Base-by-base conservation (phyloP, 768 basidiomycete species). In the Trametes coccinea region DNA sequence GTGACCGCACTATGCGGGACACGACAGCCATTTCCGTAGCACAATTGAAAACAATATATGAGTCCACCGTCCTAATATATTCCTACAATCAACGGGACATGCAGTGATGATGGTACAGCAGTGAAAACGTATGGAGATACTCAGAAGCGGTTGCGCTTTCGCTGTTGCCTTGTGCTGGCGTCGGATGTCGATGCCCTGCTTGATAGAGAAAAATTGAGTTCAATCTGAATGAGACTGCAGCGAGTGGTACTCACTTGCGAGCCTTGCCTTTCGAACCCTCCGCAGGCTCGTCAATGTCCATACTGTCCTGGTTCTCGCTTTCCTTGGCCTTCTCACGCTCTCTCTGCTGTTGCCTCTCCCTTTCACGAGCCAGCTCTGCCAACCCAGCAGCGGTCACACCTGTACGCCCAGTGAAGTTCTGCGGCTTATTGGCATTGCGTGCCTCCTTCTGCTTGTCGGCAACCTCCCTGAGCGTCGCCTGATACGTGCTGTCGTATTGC, bases 211-310 rank as follows among this genome's bases (percentile, higher is more conserved):
- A 0, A 7, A 7, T 16, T 67, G 53, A 33, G 50, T 22, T 39
- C 53, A 53, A 16, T 6, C 11, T 37, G 11, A 47, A 45, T 37
- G 41, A 34, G 66, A 56, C 8, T 44, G 50, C 17, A 52, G 30
- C 29, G 41, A 45, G 9, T 34, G 48, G 22, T 46, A 80, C 85
- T 34, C 66, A 88, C 87, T 84, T 87, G 66, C 86, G 76, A 67
- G 82, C 86, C 73, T 87, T 88, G 6, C 80, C 78, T 67, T 68
- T 82, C 3, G 67, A 60, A 33, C 75, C 75, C n/a, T 77, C 76
- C 48, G 75, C 66, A 0, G 80, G 77, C 54, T 89, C 88, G 61
- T 89, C 88, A 1, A 89, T 78, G 66, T 89, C 88, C 88, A 90
- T 90, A 40, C 69, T 78, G 67, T 74, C 82, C 57, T 66, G 61